Percentiles rank a stretch among this genome's conserved stretches.
Conservation (phyloP, 1,139 yeast genomes). For the Kluyveromyces marxianus region DNA sequence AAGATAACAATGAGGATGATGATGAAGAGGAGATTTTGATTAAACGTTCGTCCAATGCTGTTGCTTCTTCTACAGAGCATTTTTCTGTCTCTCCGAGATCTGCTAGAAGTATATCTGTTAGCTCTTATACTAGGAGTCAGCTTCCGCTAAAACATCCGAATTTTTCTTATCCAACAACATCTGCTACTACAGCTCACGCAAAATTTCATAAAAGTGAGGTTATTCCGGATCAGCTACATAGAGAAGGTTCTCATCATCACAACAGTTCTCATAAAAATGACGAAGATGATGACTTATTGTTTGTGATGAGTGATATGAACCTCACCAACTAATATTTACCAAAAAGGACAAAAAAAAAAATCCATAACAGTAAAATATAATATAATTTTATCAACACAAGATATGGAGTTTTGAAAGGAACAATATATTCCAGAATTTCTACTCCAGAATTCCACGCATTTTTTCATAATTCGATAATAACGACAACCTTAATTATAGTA, state of each 20-base stretch:
- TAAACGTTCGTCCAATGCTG: slow-evolving; percentile 6
- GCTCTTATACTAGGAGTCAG: slow-evolving; percentile 20
- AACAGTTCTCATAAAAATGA: slow-evolving; percentile 33
- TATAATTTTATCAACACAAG: not conserved
- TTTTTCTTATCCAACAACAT: slow-evolving; percentile 32
- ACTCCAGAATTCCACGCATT: too few species aligned
- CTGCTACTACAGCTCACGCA: slow-evolving; percentile 34
- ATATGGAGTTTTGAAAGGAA: not conserved
- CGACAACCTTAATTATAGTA: too few species aligned
- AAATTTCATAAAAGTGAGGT: slow-evolving; percentile 25
- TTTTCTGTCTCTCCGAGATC: slow-evolving; percentile 25
- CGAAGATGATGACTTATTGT: slow-evolving; percentile 74
- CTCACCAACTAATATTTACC: slow-evolving; percentile 14
- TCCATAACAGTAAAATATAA: not conserved
- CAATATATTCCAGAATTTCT: too few species aligned
- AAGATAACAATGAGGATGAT: slow-evolving; percentile 6
- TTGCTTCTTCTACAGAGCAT: slow-evolving; percentile 9
- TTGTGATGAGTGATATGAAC: slow-evolving; percentile 89
- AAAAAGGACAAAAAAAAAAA: not conserved
- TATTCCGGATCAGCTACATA: slow-evolving; percentile 13
- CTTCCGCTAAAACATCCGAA: slow-evolving; percentile 27
- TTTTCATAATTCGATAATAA: too few species aligned
- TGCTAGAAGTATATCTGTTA: slow-evolving; percentile 20
- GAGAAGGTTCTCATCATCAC: slow-evolving; percentile 20
- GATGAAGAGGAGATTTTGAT: slow-evolving; percentile 12